phyloP scores from a whole-genome alignment of 1,139 yeast species.

The Sugiyamaella grinbergsii region DNA sequence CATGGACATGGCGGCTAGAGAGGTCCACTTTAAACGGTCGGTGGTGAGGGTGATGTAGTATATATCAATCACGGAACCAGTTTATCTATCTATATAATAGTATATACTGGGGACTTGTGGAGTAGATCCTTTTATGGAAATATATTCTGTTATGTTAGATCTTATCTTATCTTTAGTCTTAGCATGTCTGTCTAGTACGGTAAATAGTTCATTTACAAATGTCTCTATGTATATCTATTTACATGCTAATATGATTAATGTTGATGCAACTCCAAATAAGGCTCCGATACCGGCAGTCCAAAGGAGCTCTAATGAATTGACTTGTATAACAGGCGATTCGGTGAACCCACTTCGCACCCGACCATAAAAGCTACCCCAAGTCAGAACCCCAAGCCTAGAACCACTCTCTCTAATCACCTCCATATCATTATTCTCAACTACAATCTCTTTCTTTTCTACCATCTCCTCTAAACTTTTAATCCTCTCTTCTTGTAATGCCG shows the following conservation, averaged over 20 bases:
- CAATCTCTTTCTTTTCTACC: neutral
- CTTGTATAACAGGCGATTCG: neutral
- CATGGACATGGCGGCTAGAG: slow-evolving; percentile 8
- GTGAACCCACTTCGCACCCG: slow-evolving; percentile 13
- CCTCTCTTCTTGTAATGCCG: slow-evolving; percentile 12
- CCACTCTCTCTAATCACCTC: neutral
- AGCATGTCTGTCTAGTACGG: no score
- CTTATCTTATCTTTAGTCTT: neutral
- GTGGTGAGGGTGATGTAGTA: neutral
- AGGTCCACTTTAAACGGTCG: neutral
- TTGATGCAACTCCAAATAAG: slow-evolving; percentile 15
- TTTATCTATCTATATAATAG: no score
- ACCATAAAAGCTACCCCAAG: slow-evolving; percentile 13
- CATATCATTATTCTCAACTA: neutral
- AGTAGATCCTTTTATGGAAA: neutral
- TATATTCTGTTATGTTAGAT: neutral
- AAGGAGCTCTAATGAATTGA: slow-evolving; percentile 16
- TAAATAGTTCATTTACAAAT: no score
- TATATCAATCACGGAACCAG: neutral
- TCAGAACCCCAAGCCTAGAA: neutral
- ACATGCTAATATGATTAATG: slow-evolving; percentile 14
- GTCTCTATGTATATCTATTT: slow-evolving; percentile 18
- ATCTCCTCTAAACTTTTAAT: slow-evolving; percentile 5
- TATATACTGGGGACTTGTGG: neutral
- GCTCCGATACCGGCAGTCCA: slow-evolving; percentile 17